Evolutionary conservation across 768 basidiomycete genomes (phyloP).

Genomic region (Tephrocybe sp.): DNA sequence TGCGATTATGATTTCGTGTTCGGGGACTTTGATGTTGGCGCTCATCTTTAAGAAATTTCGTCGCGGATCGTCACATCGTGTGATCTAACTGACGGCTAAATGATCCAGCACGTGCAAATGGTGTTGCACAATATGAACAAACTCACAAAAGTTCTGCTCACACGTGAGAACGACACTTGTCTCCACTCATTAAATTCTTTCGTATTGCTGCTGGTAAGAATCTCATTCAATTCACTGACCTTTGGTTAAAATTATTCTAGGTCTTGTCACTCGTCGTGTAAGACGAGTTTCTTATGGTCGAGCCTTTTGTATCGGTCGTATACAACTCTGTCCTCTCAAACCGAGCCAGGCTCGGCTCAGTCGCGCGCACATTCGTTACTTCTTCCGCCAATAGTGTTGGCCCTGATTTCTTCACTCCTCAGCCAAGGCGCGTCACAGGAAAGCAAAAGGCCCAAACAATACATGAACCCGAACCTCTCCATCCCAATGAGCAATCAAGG

Average conservation of each 20-base stretch:
- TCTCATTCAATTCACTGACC: background rate
- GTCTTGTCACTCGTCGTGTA: conserved; percentile 17
- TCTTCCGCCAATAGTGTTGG: conserved; percentile 29
- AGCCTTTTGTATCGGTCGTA: conserved; percentile 57
- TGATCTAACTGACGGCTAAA: background rate
- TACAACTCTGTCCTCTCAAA: conserved; percentile 44
- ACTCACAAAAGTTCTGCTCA: conserved; percentile 12
- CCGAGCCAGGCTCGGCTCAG: conserved; percentile 23
- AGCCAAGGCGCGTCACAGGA: conserved; percentile 48
- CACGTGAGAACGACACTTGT: background rate
- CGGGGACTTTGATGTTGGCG: conserved; percentile 22
- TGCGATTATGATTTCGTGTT: conserved; percentile 58
- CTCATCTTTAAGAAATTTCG: background rate
- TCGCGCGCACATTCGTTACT: conserved; percentile 16
- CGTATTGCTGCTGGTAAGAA: background rate
- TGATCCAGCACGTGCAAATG: conserved; percentile 12
- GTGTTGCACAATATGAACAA: conserved; percentile 9
- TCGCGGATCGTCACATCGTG: background rate
- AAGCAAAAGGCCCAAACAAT: conserved; percentile 39
- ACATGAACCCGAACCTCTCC: conserved; percentile 11
- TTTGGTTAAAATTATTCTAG: background rate
- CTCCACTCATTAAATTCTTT: background rate
- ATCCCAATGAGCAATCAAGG: conserved; percentile 20
- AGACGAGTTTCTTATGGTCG: conserved; percentile 48
- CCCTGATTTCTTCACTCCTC: conserved; percentile 54